Conservation (phyloP, 2,329 filamentous ascomycete genomes). For the Colletotrichum sansevieriae region DNA sequence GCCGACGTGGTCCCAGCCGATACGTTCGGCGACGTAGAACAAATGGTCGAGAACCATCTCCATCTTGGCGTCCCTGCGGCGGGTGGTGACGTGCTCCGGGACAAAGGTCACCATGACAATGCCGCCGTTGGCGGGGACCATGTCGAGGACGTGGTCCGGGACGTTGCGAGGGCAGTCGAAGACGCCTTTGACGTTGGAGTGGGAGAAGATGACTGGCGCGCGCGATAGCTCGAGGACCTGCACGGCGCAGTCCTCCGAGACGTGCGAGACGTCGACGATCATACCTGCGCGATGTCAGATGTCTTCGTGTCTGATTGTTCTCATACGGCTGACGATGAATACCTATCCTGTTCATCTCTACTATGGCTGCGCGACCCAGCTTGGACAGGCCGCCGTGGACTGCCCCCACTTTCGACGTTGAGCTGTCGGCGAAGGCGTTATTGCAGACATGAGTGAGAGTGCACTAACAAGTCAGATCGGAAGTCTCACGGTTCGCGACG, state of each 20-base stretch:
- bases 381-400: conserved; percentile 46
- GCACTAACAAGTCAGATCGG: conserved; percentile 17
- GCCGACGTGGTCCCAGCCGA: conserved; percentile 54
- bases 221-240: conserved; percentile 45
- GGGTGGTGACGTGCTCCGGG: conserved; percentile 45
- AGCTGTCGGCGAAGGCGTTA: conserved; percentile 47
- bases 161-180: conserved; percentile 52
- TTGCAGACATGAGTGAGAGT: conserved; percentile 49
- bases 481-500: no score
- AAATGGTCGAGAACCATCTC: conserved; percentile 51
- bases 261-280: conserved; percentile 50
- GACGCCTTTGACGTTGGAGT: conserved; percentile 46
- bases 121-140: conserved; percentile 52
- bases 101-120: conserved; percentile 57
- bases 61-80: conserved; percentile 45
- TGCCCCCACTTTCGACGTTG: conserved; percentile 45
- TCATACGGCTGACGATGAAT: neutral
- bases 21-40: conserved; percentile 46
- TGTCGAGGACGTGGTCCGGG: conserved; percentile 54
- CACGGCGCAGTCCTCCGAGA: conserved; percentile 45
- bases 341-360: conserved; percentile 54
- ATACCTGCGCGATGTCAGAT: conserved; percentile 33
- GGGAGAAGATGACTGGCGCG: conserved; percentile 51
- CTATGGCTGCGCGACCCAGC: conserved; percentile 46
- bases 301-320: neutral